Evolutionary conservation across 345 rosid species (phyloP), one percentile per base, ranked within the genome.

Genomic region (Eucalyptus coolabah): DNA sequence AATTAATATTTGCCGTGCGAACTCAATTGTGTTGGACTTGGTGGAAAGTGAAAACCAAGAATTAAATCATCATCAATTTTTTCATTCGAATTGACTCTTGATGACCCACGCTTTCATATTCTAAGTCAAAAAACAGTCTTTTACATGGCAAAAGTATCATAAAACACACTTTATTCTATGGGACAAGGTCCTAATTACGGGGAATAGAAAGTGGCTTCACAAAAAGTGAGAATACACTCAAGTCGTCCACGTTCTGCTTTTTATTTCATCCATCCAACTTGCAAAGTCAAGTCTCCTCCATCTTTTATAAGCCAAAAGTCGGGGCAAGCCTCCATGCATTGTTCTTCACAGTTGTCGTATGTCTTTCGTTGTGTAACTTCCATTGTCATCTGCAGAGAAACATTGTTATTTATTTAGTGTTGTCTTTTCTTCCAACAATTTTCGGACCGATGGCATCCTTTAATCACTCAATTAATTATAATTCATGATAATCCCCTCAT

Each of bases 391-490:
- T 4, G 14, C 6, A 56, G 1, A 10, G 63, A 56, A 56, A 24
- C 30, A 16, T 4, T 65, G 40, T 65, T 0, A 30, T 63, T 65
- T 65, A n/a, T n/a, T n/a, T 65, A 4, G 11, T 65, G 63, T 23
- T 56, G 63, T 24, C 12, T 56, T 59, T 59, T 59, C 14, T 60
- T 60, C 32, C 69, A 12, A 28, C 1, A 6, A 60, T 26, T 28
- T 60, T 60, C 1, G 8, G 17, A 60, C 32, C 2, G 2, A 60
- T 0, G 1, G 0, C 14, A 12, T 12, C n/a, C 1, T 28, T 28
- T 30, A 6, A 60, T 11, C 67, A 60, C 67, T 60, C 32, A 19
- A 67, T 67, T 32, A 17, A 67, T 67, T 32, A 5, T 67, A 67
- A 32, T 67, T 67, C 23, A 0, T 1, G 3, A 32, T 32, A 32